Evolutionary conservation across 2,329 filamentous ascomycete species (phyloP).

Genomic region (Dryadomyces quercus-mongolicae): DNA sequence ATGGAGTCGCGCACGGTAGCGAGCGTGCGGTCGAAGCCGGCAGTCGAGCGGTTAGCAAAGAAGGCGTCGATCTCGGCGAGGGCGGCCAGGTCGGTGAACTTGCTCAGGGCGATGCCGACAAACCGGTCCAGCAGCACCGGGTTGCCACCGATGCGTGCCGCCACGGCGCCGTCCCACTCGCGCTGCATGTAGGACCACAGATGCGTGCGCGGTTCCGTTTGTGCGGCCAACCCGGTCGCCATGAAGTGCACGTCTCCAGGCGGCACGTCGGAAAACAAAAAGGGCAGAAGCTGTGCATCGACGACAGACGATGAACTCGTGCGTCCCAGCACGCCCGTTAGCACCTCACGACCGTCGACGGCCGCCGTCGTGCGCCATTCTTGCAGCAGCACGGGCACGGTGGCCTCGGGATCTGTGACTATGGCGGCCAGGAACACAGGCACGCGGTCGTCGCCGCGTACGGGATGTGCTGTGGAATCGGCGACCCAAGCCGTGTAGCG

Average conservation of each 20-base stretch:
- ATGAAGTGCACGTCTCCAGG: constrained; percentile 81
- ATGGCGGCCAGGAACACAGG: constrained; percentile 73
- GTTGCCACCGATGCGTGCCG: constrained; percentile 60
- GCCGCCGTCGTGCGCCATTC: constrained; percentile 76
- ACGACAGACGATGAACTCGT: constrained; percentile 59
- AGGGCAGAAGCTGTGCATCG: constrained; percentile 53
- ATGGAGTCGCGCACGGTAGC: constrained; percentile 80
- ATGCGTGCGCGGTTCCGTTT: constrained; percentile 38
- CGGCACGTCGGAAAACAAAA: constrained; percentile 62
- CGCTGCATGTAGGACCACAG: constrained; percentile 80
- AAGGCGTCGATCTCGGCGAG: constrained; percentile 71
- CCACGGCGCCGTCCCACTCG: constrained; percentile 63
- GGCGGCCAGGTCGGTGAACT: constrained; percentile 59
- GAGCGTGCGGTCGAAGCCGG: constrained; percentile 74
- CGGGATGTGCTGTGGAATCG: constrained; percentile 52
- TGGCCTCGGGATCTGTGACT: constrained; percentile 52
- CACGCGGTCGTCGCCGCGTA: constrained; percentile 71
- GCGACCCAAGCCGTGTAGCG: constrained; percentile 72
- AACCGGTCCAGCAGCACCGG: constrained; percentile 85
- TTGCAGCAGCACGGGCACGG: constrained; percentile 65
- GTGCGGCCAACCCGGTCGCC: constrained; percentile 21
- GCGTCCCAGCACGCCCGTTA: constrained; percentile 62
- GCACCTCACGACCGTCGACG: constrained; percentile 84
- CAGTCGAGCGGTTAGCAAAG: constrained; percentile 77
- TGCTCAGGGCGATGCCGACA: constrained; percentile 62